Conservation (phyloP, 208 protist genomes). For the Naegleria fowleri region DNA sequence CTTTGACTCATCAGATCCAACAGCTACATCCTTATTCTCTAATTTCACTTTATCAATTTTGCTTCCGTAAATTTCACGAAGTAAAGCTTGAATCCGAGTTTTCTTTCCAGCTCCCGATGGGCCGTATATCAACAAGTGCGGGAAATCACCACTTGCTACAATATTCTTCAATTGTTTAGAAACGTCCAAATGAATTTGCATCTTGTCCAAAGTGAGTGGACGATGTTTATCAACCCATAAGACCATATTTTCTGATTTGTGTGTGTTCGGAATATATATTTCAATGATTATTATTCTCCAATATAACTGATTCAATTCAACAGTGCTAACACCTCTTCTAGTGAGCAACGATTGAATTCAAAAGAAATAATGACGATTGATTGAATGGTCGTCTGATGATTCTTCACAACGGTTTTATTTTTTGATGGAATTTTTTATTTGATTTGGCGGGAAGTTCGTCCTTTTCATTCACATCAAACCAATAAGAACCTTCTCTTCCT, state of each 20-base stretch:
- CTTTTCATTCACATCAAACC: no score
- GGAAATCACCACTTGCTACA: conserved; percentile 73
- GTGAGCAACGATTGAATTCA: no score
- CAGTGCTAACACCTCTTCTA: no score
- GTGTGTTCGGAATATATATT: neutral
- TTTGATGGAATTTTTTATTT: no score
- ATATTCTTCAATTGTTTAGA: conserved; percentile 77
- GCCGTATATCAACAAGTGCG: conserved; percentile 95
- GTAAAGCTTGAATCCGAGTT: conserved; percentile 71
- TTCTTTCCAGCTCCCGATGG: conserved; percentile 91
- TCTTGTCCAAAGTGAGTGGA: conserved; percentile 84
- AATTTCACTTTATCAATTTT: conserved; percentile 74
- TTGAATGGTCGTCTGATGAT: no score
- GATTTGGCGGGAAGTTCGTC: no score
- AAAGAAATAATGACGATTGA: no score
- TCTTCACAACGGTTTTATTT: no score
- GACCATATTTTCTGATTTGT: neutral
- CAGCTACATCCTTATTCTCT: conserved; percentile 62
- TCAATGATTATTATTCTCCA: no score
- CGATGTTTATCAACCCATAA: conserved; percentile 98
- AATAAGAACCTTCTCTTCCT: no score
- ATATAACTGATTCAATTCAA: no score
- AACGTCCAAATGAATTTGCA: conserved; percentile 87
- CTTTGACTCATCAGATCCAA: conserved; percentile 9
- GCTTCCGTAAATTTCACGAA: conserved; percentile 84